These are phyloP conservation scores for Cadophora luteo-olivacea DNA, from an alignment of 2,329 filamentous ascomycete species.

Conservation along the genomic window DNA sequence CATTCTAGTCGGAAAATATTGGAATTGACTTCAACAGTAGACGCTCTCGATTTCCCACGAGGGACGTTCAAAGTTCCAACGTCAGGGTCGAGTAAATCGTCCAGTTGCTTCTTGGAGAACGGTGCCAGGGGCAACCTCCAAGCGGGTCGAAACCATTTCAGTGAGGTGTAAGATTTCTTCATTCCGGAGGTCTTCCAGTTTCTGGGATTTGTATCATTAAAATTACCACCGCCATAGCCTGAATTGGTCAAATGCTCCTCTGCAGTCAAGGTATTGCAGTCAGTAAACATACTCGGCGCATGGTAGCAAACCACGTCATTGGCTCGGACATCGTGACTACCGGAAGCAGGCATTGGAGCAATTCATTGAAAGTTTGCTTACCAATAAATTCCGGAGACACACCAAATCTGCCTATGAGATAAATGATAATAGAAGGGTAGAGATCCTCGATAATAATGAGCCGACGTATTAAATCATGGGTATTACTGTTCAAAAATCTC, in stretches of 20 bases:
- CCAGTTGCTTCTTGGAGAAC: not conserved
- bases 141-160: conserved; percentile 2
- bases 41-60: not conserved
- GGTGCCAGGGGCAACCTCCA: not conserved
- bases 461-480: not conserved
- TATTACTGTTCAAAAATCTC: not conserved
- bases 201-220: not conserved
- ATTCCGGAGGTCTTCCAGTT: not conserved
- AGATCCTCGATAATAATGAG: not conserved
- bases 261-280: not conserved
- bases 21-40: not conserved
- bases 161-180: not conserved
- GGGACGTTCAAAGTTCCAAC: not conserved
- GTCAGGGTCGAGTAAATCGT: not conserved
- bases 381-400: not conserved
- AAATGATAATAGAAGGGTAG: not conserved
- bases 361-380: not conserved
- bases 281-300: not conserved
- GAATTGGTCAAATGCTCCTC: not conserved
- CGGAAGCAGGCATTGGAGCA: too few species aligned
- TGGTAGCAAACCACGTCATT: too few species aligned
- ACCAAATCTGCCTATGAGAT: not conserved
- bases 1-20: not conserved
- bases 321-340: too few species aligned
- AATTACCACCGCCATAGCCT: not conserved